Evolutionary conservation across 2,329 filamentous ascomycete genomes (phyloP).

Genomic region (Penicillium frequentans): DNA sequence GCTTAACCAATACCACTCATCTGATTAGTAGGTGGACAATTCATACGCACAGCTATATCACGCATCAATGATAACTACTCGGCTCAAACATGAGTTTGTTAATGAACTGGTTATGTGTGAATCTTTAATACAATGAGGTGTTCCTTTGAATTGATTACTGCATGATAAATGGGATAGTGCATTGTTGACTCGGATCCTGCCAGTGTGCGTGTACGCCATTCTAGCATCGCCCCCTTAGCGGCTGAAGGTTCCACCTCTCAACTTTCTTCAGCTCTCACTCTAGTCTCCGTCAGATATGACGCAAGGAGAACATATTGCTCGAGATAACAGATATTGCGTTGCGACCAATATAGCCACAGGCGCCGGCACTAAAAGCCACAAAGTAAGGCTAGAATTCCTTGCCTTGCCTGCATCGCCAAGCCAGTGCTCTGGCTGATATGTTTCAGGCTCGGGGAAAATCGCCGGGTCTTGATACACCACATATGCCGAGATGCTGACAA

Average conservation of each 20-base stretch:
- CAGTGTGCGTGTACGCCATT: neutral
- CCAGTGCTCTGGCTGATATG: conserved; percentile 42
- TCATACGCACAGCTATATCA: neutral
- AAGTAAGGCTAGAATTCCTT: conserved; percentile 35
- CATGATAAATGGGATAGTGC: neutral
- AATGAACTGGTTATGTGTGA: no score
- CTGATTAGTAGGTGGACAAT: neutral
- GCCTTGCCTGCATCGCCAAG: conserved; percentile 36
- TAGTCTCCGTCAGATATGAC: conserved; percentile 17
- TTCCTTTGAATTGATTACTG: neutral
- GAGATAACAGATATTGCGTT: conserved; percentile 44
- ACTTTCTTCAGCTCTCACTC: neutral
- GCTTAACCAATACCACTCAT: neutral
- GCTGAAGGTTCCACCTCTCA: neutral
- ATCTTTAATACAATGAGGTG: neutral
- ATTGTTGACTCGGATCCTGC: neutral
- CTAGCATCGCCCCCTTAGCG: neutral
- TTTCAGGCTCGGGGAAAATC: conserved; percentile 35
- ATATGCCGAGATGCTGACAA: conserved; percentile 44
- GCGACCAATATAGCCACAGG: conserved; percentile 39
- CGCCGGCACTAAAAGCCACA: conserved; percentile 39
- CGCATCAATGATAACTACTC: neutral
- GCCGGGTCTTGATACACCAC: conserved; percentile 37
- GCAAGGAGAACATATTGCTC: conserved; percentile 49
- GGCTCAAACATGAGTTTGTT: neutral